Conservation (phyloP, 768 basidiomycete genomes). For the Boletellus ananiceps region DNA sequence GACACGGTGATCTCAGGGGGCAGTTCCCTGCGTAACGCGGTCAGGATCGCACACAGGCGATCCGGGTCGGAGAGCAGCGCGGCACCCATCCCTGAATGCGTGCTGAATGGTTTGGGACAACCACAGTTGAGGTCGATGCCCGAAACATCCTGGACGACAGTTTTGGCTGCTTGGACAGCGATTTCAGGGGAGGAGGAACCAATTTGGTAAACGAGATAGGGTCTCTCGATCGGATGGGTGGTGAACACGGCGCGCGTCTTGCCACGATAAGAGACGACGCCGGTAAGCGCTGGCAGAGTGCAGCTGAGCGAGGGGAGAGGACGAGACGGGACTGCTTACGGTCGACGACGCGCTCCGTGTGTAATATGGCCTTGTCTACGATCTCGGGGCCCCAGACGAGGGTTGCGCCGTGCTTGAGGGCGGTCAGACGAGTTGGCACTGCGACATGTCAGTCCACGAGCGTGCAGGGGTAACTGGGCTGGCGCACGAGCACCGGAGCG, state of each 20-base stretch:
- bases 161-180: constrained; percentile 87
- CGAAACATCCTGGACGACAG: constrained; percentile 82
- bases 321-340: constrained; percentile 47
- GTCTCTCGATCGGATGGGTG: constrained; percentile 91
- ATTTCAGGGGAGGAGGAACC: constrained; percentile 86
- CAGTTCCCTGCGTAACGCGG: constrained; percentile 66
- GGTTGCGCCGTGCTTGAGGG: constrained; percentile 88
- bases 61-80: constrained; percentile 91
- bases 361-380: constrained; percentile 93
- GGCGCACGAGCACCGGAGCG: constrained; percentile 81
- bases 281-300: constrained; percentile 61
- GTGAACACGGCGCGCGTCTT: constrained; percentile 83
- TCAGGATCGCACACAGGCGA: constrained; percentile 83
- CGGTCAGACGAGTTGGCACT: constrained; percentile 85
- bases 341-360: constrained; percentile 78
- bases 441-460: constrained; percentile 4
- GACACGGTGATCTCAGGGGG: constrained; percentile 81
- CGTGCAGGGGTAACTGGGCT: not conserved
- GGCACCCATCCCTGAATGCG: constrained; percentile 93
- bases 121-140: constrained; percentile 98
- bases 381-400: constrained; percentile 97
- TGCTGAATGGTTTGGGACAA: constrained; percentile 95
- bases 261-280: constrained; percentile 84
- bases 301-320: constrained; percentile 1
- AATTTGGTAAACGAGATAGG: constrained; percentile 92